A percentile compares a stretch with the other conserved stretches of the same genome.
These are phyloP conservation scores for Pichia exigua DNA, from an alignment of 805 yeast genomes.

Conservation along the genomic window DNA sequence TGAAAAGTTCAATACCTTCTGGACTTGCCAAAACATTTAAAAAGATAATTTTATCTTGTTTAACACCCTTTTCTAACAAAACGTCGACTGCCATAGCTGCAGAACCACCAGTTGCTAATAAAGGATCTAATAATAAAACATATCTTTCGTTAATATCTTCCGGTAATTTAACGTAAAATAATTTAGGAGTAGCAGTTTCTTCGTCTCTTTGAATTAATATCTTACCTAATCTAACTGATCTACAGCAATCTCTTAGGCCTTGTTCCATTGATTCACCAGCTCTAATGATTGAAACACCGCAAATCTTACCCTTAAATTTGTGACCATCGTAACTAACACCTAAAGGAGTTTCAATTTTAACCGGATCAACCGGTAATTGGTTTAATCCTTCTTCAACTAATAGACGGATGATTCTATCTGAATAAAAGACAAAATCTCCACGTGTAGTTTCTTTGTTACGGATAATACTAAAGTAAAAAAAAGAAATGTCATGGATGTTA, in stretches of 20 bases:
- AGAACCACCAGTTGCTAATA: slow-evolving; percentile 98
- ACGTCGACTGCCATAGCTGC: slow-evolving; percentile 97
- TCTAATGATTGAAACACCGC: slow-evolving; percentile 96
- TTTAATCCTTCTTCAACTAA: slow-evolving; percentile 94
- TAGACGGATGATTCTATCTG: slow-evolving; percentile 89
- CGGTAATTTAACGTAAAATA: slow-evolving; percentile 91
- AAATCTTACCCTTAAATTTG: slow-evolving; percentile 80
- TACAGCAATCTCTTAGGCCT: slow-evolving; percentile 94
- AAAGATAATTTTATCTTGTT: slow-evolving; percentile 79
- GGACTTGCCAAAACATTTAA: slow-evolving; percentile 90
- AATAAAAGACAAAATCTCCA: slow-evolving; percentile 89
- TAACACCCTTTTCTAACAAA: slow-evolving; percentile 76
- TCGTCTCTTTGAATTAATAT: slow-evolving; percentile 96
- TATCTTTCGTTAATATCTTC: slow-evolving; percentile 83
- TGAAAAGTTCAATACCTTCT: slow-evolving; percentile 81
- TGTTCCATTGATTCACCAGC: slow-evolving; percentile 99
- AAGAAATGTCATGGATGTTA: background rate
- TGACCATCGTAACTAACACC: slow-evolving; percentile 68
- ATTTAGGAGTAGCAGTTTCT: slow-evolving; percentile 88
- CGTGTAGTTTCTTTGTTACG: slow-evolving; percentile 75
- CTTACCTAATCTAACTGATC: slow-evolving; percentile 94
- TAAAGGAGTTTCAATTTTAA: slow-evolving; percentile 67
- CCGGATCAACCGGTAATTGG: slow-evolving; percentile 78
- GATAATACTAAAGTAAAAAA: slow-evolving; percentile 46
- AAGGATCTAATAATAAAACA: slow-evolving; percentile 89